Evolutionary conservation across 805 yeast genomes (phyloP).

Genomic region (Candida coleopterorum): DNA sequence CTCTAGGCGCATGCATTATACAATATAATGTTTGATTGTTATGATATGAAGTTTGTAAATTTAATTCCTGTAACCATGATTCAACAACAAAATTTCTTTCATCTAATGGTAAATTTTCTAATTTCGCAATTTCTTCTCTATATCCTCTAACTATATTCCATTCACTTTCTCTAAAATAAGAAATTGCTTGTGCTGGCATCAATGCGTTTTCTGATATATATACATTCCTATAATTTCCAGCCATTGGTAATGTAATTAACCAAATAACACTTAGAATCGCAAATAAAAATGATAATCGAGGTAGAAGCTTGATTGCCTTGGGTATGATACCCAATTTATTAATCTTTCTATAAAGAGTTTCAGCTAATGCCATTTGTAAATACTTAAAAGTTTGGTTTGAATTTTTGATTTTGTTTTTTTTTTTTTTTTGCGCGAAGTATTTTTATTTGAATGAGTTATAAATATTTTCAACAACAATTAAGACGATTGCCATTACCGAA

Average conservation of each 20-base stretch:
- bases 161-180: conserved; percentile 88
- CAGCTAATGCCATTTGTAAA: conserved; percentile 45
- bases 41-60: conserved; percentile 55
- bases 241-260: conserved; percentile 65
- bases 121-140: conserved; percentile 51
- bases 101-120: conserved; percentile 21
- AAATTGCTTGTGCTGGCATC: conserved; percentile 93
- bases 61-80: conserved; percentile 65
- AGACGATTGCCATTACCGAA: conserved; percentile 7
- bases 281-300: conserved; percentile 28
- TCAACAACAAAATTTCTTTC: conserved; percentile 44
- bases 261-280: conserved; percentile 33
- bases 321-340: conserved; percentile 39
- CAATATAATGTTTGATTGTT: conserved; percentile 56
- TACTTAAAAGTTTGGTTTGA: neutral
- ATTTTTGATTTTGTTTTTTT: conserved; percentile 4
- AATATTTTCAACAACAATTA: conserved; percentile 3
- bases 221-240: conserved; percentile 77
- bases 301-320: conserved; percentile 27
- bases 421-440: too few species aligned
- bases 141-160: conserved; percentile 91
- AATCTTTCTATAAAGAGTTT: conserved; percentile 32
- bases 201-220: conserved; percentile 94
- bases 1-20: conserved; percentile 85
- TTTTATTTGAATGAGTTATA: conserved; percentile 2